phyloP scores from a whole-genome alignment of 1,284 basidiomycete genomes.

The Inonotus hispidus region DNA sequence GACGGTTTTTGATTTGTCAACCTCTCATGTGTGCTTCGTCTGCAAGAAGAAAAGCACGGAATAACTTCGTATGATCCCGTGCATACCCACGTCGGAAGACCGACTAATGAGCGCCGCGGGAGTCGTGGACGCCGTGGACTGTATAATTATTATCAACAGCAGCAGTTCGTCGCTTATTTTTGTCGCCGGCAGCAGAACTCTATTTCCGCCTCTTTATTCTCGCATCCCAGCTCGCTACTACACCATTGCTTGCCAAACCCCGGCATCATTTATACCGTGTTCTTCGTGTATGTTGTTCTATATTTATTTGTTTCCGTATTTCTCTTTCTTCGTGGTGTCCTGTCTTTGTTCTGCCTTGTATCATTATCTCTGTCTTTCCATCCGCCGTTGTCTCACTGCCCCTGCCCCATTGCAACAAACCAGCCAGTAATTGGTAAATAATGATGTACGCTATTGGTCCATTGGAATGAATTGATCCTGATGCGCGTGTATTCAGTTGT shows the following conservation, averaged over 20 bases:
- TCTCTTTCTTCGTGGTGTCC: background rate
- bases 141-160: constrained; percentile 1
- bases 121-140: constrained; percentile 9
- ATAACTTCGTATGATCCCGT: background rate
- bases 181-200: background rate
- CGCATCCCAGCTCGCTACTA: too few species aligned
- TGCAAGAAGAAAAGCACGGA: background rate
- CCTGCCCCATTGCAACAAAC: background rate
- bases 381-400: background rate
- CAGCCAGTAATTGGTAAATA: too few species aligned
- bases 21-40: background rate
- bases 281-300: background rate
- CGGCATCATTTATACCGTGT: background rate
- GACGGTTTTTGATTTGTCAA: constrained; percentile 49
- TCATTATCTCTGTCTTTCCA: background rate
- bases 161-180: background rate
- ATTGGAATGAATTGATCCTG: too few species aligned
- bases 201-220: background rate
- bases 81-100: background rate
- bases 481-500: too few species aligned
- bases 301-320: background rate
- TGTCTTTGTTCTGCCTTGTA: background rate
- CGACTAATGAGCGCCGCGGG: constrained; percentile 9
- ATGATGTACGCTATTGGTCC: too few species aligned
- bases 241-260: background rate